These are phyloP conservation scores for Alternaria sp. DNA, from an alignment of 2,329 filamentous ascomycete species.

Conservation along the genomic window DNA sequence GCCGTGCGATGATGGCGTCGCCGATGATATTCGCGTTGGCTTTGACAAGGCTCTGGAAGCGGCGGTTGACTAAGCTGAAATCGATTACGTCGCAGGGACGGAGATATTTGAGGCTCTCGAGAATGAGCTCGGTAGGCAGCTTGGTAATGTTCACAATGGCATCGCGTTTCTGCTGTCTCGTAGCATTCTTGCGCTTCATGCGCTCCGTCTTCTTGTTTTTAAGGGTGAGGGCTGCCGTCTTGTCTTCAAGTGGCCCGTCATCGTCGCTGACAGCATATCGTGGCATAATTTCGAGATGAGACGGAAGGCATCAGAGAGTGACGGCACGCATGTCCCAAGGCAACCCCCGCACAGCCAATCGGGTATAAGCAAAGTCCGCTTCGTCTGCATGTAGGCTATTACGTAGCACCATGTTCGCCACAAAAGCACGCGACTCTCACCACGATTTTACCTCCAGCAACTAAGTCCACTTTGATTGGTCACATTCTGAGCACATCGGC, in stretches of 20 bases:
- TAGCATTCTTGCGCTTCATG: conserved; percentile 52
- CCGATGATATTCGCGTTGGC: conserved; percentile 57
- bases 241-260: conserved; percentile 58
- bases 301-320: conserved; percentile 5
- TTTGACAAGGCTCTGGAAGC: conserved; percentile 56
- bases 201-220: conserved; percentile 64
- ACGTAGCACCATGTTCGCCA: conserved; percentile 10
- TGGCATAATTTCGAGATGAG: conserved; percentile 26
- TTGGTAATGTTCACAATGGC: conserved; percentile 52
- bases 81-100: conserved; percentile 61
- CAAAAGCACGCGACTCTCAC: conserved; percentile 7
- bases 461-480: conserved; percentile 24
- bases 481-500: conserved; percentile 18
- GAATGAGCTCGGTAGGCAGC: conserved; percentile 63
- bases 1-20: conserved; percentile 53
- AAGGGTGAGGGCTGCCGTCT: conserved; percentile 59
- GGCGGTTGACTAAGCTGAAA: conserved; percentile 54
- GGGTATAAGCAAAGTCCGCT: conserved; percentile 11
- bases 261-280: conserved; percentile 35
- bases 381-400: conserved; percentile 1
- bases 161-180: conserved; percentile 40
- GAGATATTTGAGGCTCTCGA: conserved; percentile 58
- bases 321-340: conserved; percentile 11
- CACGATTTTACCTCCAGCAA: not conserved
- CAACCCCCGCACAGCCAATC: conserved; percentile 14